Percentiles rank a stretch among this genome's conserved stretches.
These are phyloP conservation scores for Fraxinus sp. DNA, from an alignment of 305 asterid species.

Conservation along the genomic window DNA sequence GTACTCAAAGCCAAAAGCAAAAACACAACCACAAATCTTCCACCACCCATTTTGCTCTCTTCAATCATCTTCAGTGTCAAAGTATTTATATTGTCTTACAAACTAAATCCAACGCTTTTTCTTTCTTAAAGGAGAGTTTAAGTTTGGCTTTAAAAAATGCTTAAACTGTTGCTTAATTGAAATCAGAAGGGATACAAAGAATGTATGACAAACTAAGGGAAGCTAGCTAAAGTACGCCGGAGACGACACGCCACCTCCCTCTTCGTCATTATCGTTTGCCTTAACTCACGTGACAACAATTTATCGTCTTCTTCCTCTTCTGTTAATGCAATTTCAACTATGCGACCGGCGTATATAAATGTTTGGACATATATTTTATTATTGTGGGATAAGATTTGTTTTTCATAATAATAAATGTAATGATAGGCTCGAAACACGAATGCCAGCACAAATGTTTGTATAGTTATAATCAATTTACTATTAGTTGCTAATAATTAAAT, in stretches of 20 bases:
- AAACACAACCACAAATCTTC: conserved; percentile 24
- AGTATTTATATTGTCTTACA: background rate
- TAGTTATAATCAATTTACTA: too few relatives aligned
- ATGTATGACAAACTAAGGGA: background rate
- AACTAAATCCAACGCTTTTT: conserved; percentile 5
- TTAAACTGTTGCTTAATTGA: conserved; percentile 7
- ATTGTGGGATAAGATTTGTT: background rate
- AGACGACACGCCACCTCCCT: conserved; percentile 34
- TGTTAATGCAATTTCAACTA: background rate
- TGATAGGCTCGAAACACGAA: conserved; percentile 33
- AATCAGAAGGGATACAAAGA: conserved; percentile 5
- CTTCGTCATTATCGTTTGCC: background rate
- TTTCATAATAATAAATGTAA: conserved; percentile 2
- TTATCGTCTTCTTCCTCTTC: background rate
- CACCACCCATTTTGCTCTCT: conserved; percentile 28
- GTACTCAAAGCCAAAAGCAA: conserved; percentile 32
- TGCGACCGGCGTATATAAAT: background rate
- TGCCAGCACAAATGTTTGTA: conserved; percentile 17
- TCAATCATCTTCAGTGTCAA: background rate
- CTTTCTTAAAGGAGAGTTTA: conserved; percentile 15
- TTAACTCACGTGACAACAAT: background rate
- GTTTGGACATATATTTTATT: background rate
- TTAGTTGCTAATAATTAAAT: too few relatives aligned
- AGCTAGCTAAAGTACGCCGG: conserved; percentile 33
- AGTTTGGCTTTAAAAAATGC: conserved; percentile 19